Evolutionary conservation across 768 basidiomycete genomes (phyloP).

Genomic region (Nidularia pulvinata): DNA sequence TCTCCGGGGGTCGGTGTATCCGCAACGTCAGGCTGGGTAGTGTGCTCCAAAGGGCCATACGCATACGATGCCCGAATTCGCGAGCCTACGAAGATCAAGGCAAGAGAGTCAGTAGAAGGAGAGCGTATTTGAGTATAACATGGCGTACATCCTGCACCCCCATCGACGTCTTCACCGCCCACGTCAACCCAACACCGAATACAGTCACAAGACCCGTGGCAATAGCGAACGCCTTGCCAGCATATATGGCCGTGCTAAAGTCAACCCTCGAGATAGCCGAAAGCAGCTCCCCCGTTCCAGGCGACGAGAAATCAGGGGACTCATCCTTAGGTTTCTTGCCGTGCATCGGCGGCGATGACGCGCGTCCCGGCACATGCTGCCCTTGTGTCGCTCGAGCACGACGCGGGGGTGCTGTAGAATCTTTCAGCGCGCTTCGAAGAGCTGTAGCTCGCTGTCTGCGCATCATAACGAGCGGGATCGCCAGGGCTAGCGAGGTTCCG

Average conservation of each 20-base stretch:
- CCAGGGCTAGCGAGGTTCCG: constrained; percentile 27
- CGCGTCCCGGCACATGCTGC: constrained; percentile 5
- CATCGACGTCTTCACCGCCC: constrained; percentile 48
- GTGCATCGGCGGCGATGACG: constrained; percentile 5
- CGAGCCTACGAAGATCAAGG: constrained; percentile 33
- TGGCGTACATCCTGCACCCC: constrained; percentile 56
- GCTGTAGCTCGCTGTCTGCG: constrained; percentile 23
- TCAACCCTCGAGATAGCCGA: constrained; percentile 32
- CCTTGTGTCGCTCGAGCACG: constrained; percentile 8
- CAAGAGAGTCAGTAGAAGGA: neutral
- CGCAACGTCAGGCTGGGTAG: constrained; percentile 49
- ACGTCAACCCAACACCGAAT: constrained; percentile 41
- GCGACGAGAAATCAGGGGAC: constrained; percentile 20
- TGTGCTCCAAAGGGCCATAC: constrained; percentile 37
- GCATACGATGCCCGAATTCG: constrained; percentile 63
- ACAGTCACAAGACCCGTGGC: constrained; percentile 60
- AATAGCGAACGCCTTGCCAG: constrained; percentile 63
- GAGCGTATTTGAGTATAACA: constrained; percentile 4
- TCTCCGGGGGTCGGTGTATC: constrained; percentile 44
- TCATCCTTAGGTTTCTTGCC: constrained; percentile 9
- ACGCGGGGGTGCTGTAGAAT: constrained; percentile 23
- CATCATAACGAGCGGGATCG: constrained; percentile 31
- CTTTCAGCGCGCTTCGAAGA: constrained; percentile 19
- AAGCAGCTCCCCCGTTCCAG: constrained; percentile 25
- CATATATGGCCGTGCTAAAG: constrained; percentile 52